Conservation (phyloP, 495 filamentous ascomycete genomes). For the Aspergillus campestris region DNA sequence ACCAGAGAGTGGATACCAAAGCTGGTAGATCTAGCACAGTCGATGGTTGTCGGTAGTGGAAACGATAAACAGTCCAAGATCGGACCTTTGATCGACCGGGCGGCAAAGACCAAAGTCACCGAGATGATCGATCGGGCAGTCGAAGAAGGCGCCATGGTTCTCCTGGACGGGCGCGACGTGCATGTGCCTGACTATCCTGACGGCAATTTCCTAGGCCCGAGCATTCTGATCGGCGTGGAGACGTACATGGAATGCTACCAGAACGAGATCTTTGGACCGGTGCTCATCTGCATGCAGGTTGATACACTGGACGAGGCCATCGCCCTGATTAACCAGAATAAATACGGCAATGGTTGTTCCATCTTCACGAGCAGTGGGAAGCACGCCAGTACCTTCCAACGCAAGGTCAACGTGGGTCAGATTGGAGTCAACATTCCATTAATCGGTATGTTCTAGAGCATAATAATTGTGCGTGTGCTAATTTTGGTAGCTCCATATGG, state of each 20-base stretch:
- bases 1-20: conserved; percentile 20
- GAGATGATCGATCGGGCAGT: conserved; percentile 22
- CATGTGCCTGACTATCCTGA: conserved; percentile 16
- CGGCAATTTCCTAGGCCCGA: conserved; percentile 24
- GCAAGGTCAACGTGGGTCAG: conserved; percentile 19
- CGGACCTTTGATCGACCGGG: conserved; percentile 17
- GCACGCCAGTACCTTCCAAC: conserved; percentile 19
- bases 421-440: conserved; percentile 25
- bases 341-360: conserved; percentile 21
- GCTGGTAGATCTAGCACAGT: conserved; percentile 14
- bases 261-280: conserved; percentile 23
- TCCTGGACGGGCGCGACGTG: conserved; percentile 17
- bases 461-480: neutral
- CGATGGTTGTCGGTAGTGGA: conserved; percentile 18
- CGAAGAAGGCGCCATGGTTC: conserved; percentile 13
- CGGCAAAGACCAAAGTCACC: conserved; percentile 7
- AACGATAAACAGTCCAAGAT: conserved; percentile 17
- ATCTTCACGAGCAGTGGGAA: conserved; percentile 22
- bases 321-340: conserved; percentile 22
- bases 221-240: conserved; percentile 18
- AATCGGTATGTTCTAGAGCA: conserved; percentile 10
- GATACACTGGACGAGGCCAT: conserved; percentile 21
- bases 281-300: conserved; percentile 23
- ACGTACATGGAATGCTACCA: conserved; percentile 26
- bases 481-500: conserved; percentile 15